Conservation (phyloP, 148 eudicot genomes). For the Rhododendron ferrugineum region DNA sequence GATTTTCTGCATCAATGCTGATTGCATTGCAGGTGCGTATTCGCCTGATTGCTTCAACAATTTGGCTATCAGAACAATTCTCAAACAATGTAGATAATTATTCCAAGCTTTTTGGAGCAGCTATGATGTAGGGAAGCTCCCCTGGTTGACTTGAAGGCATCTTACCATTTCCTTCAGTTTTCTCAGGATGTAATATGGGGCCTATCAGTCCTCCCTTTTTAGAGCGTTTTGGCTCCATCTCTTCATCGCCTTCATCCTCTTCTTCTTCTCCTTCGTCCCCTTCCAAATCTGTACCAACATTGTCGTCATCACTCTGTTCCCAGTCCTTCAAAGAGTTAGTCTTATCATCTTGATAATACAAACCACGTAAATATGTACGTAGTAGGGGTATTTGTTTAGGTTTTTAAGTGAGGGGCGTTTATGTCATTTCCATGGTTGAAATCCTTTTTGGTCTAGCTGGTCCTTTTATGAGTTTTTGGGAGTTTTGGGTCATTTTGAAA, state of each 20-base stretch:
- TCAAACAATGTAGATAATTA: conserved; percentile 53
- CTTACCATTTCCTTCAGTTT: conserved; percentile 23
- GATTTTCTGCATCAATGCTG: conserved; percentile 72
- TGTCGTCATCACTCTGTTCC: conserved; percentile 94
- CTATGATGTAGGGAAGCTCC: conserved; percentile 84
- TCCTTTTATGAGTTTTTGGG: no score
- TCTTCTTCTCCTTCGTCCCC: conserved; percentile 15
- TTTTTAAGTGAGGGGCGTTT: no score
- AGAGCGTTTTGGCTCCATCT: conserved; percentile 19
- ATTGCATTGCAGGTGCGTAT: conserved; percentile 78
- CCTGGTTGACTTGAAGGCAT: conserved; percentile 17
- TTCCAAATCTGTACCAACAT: conserved; percentile 30
- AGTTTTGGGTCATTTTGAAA: no score
- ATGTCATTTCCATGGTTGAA: no score
- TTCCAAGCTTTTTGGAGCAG: conserved; percentile 71
- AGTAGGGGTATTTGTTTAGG: no score
- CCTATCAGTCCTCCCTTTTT: conserved; percentile 25
- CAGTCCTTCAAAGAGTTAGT: conserved; percentile 65
- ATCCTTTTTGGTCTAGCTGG: no score
- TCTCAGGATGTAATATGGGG: conserved; percentile 10
- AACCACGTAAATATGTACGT: no score
- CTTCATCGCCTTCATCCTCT: neutral
- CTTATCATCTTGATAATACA: no score
- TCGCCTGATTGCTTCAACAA: conserved; percentile 68
- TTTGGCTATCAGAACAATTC: conserved; percentile 58